A percentile compares a stretch with the other conserved stretches of the same genome.
Conservation (phyloP, 345 rosid genomes). For the Zanthoxylum bungeanum region DNA sequence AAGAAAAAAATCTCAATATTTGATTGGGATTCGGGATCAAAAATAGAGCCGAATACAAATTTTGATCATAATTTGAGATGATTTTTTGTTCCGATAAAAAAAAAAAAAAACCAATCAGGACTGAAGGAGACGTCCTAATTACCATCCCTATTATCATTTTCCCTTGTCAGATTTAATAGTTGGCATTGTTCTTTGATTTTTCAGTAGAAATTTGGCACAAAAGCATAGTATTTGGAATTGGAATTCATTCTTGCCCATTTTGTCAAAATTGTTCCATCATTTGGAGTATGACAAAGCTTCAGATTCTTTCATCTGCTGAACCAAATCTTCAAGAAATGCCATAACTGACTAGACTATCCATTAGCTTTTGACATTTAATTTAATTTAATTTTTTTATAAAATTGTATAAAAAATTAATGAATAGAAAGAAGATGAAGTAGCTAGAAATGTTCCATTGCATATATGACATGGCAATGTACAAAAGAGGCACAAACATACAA, state of each 20-base stretch:
- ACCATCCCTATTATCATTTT: too few relatives aligned
- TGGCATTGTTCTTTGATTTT: neutral
- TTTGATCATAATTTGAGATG: too few relatives aligned
- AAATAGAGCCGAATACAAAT: too few relatives aligned
- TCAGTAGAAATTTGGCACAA: constrained; percentile 12
- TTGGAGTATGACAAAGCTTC: neutral
- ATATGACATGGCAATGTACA: constrained; percentile 22
- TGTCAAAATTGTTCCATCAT: neutral
- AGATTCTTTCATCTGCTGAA: constrained; percentile 12
- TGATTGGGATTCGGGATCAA: too few relatives aligned
- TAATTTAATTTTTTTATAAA: neutral
- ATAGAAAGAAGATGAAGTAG: neutral
- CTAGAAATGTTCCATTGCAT: constrained; percentile 12
- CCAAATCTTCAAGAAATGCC: neutral
- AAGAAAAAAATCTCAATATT: too few relatives aligned
- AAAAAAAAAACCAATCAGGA: too few relatives aligned
- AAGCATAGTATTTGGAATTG: neutral
- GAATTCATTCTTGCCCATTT: neutral
- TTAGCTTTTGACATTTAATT: neutral
- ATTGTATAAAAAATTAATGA: neutral
- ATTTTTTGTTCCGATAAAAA: too few relatives aligned
- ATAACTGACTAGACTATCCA: neutral
- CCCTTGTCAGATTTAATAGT: neutral
- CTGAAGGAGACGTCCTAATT: too few relatives aligned
- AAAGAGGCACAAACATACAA: neutral